phyloP scores from a whole-genome alignment of 768 basidiomycete genomes.

The Roridomyces roridus region DNA sequence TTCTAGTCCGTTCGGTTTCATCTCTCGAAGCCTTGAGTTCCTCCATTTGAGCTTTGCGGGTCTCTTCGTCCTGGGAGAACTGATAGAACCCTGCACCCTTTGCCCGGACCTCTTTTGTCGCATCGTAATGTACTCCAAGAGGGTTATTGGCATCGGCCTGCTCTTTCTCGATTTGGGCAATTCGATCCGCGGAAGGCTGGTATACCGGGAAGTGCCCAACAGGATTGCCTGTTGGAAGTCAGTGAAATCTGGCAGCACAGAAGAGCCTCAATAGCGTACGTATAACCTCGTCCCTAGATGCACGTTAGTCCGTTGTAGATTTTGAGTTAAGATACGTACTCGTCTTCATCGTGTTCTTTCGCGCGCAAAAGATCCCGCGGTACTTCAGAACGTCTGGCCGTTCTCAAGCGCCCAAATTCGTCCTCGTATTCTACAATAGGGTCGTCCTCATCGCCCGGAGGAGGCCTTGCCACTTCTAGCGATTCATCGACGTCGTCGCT shows the following conservation, averaged over 20 bases:
- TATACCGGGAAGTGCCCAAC: slow-evolving; percentile 88
- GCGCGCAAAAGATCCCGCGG: slow-evolving; percentile 66
- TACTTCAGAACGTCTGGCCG: slow-evolving; percentile 73
- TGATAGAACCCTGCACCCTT: slow-evolving; percentile 93
- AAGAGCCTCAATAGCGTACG: slow-evolving; percentile 44
- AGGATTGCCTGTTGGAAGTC: slow-evolving; percentile 66
- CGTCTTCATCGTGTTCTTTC: slow-evolving; percentile 59
- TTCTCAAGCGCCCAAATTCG: slow-evolving; percentile 83
- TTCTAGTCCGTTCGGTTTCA: slow-evolving; percentile 72
- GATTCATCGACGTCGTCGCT: slow-evolving; percentile 85
- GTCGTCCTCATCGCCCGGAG: slow-evolving; percentile 59
- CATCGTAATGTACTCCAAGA: slow-evolving; percentile 81
- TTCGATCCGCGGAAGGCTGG: slow-evolving; percentile 80
- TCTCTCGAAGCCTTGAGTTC: slow-evolving; percentile 69
- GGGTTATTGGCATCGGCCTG: slow-evolving; percentile 77
- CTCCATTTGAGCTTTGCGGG: slow-evolving; percentile 81
- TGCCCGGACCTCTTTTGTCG: slow-evolving; percentile 80
- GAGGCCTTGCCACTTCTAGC: slow-evolving; percentile 59
- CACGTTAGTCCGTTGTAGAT: neutral
- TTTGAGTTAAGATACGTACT: slow-evolving; percentile 45
- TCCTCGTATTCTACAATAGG: slow-evolving; percentile 87
- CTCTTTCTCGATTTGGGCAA: slow-evolving; percentile 75
- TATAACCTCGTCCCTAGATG: slow-evolving; percentile 62
- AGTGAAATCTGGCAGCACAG: slow-evolving; percentile 5
- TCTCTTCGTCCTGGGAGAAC: slow-evolving; percentile 87